Evolutionary conservation across 148 eudicot species (phyloP).

Genomic region (Amaranthus hypochondriacus): DNA sequence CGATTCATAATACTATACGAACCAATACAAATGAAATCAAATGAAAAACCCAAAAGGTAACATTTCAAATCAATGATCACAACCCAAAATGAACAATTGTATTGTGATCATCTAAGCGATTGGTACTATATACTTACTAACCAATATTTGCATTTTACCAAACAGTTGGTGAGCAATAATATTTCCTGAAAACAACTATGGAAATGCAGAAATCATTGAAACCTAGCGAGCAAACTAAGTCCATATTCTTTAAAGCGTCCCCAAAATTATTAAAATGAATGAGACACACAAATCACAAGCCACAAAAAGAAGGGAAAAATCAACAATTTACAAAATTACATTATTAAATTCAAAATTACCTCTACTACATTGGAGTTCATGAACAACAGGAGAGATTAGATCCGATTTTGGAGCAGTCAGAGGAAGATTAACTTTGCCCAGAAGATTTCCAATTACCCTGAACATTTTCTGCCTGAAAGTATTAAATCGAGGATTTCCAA

Average conservation of each 20-base stretch:
- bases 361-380: conserved; percentile 15
- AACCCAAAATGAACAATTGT: too few species aligned
- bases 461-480: conserved; percentile 14
- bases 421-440: conserved; percentile 13
- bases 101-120: too few species aligned
- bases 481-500: background rate
- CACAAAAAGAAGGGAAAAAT: background rate
- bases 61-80: too few species aligned
- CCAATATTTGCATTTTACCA: conserved; percentile 19
- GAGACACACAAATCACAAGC: background rate
- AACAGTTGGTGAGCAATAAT: conserved; percentile 19
- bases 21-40: too few species aligned
- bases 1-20: too few species aligned
- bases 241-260: background rate
- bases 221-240: background rate
- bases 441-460: conserved; percentile 13
- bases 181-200: background rate
- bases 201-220: background rate
- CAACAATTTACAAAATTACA: background rate
- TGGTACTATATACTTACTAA: too few species aligned
- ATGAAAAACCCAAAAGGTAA: too few species aligned
- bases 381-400: background rate
- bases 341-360: conserved; percentile 1
- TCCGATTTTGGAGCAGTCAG: background rate
- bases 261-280: background rate